These are phyloP conservation scores for Aspergillaceae sp. DNA, from an alignment of 2,329 filamentous ascomycete genomes.

Conservation along the genomic window DNA sequence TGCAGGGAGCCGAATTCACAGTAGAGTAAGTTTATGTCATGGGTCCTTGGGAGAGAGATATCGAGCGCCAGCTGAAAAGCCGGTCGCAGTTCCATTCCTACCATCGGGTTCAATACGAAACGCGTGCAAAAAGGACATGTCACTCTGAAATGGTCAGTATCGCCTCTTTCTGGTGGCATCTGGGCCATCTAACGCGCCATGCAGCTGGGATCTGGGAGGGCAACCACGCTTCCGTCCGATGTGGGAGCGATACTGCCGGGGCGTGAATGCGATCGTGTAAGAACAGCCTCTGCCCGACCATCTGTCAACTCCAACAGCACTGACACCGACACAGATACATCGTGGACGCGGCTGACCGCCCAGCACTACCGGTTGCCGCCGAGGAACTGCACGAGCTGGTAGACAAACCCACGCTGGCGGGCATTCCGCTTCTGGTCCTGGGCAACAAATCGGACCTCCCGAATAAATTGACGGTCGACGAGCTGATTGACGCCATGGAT, in stretches of 20 bases:
- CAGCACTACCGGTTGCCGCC: constrained; percentile 71
- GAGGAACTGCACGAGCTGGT: constrained; percentile 89
- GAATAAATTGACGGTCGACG: constrained; percentile 85
- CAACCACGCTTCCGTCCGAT: constrained; percentile 95
- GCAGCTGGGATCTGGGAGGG: constrained; percentile 88
- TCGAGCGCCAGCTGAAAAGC: background rate
- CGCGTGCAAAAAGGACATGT: constrained; percentile 96
- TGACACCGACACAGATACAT: constrained; percentile 58
- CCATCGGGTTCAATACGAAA: constrained; percentile 99
- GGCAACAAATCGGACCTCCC: constrained; percentile 96
- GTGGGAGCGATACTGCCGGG: constrained; percentile 98
- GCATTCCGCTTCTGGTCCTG: constrained; percentile 85
- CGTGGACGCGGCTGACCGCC: constrained; percentile 84
- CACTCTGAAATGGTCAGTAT: constrained; percentile 76
- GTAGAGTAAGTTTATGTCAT: constrained; percentile 69
- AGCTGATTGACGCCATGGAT: constrained; percentile 86
- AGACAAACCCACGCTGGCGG: constrained; percentile 71
- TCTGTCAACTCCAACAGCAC: background rate
- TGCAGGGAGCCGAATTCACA: constrained; percentile 92
- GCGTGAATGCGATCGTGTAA: constrained; percentile 90
- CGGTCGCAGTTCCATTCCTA: constrained; percentile 77
- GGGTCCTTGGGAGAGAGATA: background rate
- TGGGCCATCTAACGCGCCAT: constrained; percentile 5
- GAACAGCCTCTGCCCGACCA: constrained; percentile 11
- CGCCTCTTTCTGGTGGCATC: background rate